Evolutionary conservation across 768 basidiomycete genomes (phyloP).

Genomic region (Boletus subparvulus): DNA sequence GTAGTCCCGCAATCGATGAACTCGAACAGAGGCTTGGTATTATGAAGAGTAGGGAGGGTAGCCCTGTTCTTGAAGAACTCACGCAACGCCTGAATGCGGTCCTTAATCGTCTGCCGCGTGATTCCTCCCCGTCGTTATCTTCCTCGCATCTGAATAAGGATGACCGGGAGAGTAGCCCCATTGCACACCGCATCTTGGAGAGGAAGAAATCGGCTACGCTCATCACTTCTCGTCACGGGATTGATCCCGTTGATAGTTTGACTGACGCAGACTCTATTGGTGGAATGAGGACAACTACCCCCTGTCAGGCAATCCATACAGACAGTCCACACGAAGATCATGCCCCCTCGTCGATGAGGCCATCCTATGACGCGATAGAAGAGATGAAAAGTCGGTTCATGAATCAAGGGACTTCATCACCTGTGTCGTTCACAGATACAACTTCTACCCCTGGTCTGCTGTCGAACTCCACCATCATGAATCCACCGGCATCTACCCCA

Average conservation of each 20-base stretch:
- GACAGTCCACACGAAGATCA: constrained; percentile 16
- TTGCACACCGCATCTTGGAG: constrained; percentile 24
- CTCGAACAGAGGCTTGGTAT: constrained; percentile 62
- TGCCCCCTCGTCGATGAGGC: constrained; percentile 14
- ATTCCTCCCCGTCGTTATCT: constrained; percentile 28
- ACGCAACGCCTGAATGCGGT: constrained; percentile 44
- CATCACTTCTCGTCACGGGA: constrained; percentile 3
- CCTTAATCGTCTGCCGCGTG: constrained; percentile 36
- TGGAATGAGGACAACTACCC: constrained; percentile 12
- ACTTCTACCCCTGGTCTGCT: constrained; percentile 14
- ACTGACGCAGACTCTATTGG: constrained; percentile 6
- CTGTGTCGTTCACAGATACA: constrained; percentile 18
- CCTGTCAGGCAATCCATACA: constrained; percentile 5
- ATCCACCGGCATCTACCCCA: constrained; percentile 10
- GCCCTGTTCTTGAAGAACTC: constrained; percentile 53
- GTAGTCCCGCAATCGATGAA: constrained; percentile 63
- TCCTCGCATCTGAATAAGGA: constrained; percentile 17
- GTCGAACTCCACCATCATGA: constrained; percentile 9
- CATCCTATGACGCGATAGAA: constrained; percentile 53
- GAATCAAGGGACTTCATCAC: constrained; percentile 30
- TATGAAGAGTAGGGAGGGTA: constrained; percentile 50
- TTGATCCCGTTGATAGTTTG: constrained; percentile 1
- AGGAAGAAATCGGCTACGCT: constrained; percentile 18
- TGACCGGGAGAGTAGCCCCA: constrained; percentile 28
- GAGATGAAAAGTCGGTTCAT: constrained; percentile 64